Evolutionary conservation across 495 filamentous ascomycete genomes (phyloP).

Genomic region (Neurospora sp.): DNA sequence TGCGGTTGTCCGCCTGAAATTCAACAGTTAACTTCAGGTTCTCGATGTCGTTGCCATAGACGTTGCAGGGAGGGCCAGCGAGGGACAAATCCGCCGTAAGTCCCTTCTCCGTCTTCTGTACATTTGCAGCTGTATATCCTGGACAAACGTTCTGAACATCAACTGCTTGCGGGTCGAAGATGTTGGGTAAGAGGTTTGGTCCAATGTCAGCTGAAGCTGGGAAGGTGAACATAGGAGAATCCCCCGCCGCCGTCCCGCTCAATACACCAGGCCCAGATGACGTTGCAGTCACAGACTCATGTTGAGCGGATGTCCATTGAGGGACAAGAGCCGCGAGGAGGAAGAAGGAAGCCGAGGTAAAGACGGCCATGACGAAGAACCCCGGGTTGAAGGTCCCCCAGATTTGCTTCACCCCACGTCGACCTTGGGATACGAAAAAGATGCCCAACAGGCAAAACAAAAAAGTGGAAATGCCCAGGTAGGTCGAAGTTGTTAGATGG

Average conservation of each 20-base stretch:
- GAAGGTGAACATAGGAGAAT: conserved; percentile 24
- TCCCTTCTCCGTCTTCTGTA: conserved; percentile 35
- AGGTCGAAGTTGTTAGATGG: not conserved
- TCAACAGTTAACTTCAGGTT: conserved; percentile 57
- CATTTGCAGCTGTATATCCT: conserved; percentile 60
- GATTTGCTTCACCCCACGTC: not conserved
- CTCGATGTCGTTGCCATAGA: conserved; percentile 61
- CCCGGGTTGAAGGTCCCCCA: not conserved
- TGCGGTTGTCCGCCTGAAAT: conserved; percentile 57
- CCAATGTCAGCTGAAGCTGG: conserved; percentile 49
- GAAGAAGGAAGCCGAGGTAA: conserved; percentile 8
- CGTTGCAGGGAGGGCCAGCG: conserved; percentile 58
- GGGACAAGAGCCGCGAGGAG: conserved; percentile 6
- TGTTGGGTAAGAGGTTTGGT: conserved; percentile 54
- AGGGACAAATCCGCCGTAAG: conserved; percentile 55
- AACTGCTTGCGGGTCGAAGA: conserved; percentile 60
- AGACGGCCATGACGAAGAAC: conserved; percentile 12
- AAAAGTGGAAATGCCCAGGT: not conserved
- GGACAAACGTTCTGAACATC: conserved; percentile 65
- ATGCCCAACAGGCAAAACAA: not conserved
- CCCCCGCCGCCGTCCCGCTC: not conserved
- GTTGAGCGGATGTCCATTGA: not conserved
- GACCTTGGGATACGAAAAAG: not conserved
- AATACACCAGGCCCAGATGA: not conserved
- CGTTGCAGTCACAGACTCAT: not conserved